Conservation (phyloP, 2,329 filamentous ascomycete species). For the Pseudogymnoascus sp. region DNA sequence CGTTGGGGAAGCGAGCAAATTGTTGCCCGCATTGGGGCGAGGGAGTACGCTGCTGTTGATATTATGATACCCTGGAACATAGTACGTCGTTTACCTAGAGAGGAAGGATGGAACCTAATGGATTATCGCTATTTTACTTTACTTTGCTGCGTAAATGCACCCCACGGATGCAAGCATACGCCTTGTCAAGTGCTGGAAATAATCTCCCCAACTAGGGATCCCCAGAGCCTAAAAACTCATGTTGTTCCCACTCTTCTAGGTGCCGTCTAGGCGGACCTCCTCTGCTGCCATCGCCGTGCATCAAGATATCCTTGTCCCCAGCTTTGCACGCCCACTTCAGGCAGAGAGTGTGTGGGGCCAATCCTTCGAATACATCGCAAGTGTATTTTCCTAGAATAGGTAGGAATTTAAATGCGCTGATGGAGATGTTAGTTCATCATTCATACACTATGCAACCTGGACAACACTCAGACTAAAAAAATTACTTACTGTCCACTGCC, state of each 20-base stretch:
- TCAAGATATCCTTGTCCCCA: not conserved
- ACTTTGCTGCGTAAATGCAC: no score
- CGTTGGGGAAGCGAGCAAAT: not conserved
- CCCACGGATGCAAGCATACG: no score
- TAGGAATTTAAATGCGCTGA: not conserved
- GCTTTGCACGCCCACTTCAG: not conserved
- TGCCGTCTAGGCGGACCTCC: not conserved
- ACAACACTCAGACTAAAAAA: not conserved
- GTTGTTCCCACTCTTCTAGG: not conserved
- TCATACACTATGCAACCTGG: not conserved
- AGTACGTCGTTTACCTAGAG: not conserved
- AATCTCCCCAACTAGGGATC: not conserved
- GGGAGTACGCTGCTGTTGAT: not conserved
- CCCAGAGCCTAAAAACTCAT: not conserved
- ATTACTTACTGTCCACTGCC: conserved; percentile 35
- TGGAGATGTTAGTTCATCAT: not conserved
- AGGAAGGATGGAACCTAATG: not conserved
- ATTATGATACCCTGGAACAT: not conserved
- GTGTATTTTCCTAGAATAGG: not conserved
- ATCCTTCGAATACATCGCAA: not conserved
- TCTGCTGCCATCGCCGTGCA: not conserved
- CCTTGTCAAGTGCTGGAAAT: not conserved
- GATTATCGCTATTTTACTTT: not conserved
- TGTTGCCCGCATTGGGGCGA: not conserved
- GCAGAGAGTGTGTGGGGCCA: not conserved